Evolutionary conservation across 2,329 filamentous ascomycete genomes (phyloP), one percentile per base, ranked within the genome.

Genomic region (Chrysoporthe deuterocubensis): DNA sequence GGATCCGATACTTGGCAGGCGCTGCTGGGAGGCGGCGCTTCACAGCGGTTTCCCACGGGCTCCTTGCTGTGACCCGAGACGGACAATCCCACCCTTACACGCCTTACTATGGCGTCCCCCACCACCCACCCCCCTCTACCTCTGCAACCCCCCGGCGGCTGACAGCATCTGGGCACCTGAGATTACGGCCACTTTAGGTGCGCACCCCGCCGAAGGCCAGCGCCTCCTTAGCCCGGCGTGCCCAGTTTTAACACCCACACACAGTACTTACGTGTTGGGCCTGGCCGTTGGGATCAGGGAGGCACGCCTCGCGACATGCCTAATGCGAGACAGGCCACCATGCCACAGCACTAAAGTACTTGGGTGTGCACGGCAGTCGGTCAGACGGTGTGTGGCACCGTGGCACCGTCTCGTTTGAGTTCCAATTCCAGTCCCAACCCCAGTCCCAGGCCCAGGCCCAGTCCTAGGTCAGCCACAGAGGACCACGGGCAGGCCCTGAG

Each of bases 391-490:
- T 26, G 26, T 26, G 26, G 26, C 26, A 26, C 26, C 26, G 26
- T 67, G 62, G 52, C 66, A 67, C 66, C 66, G 59, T 58, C 40
- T 57, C 43, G 46, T 68, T 65, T 61, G 62, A 65, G 66, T 57
- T 65, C 62, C 62, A 54, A 63, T 62, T 46, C 62, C 62, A 59
- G 32, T 32, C 50, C 21, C 26, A 54, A 14, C 26, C 26, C 26
- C 26, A 65, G 66, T 57, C 64, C 62, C 62, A 54, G 57, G 57
- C 40, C 62, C 62, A 59, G 32, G 16, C 50, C 21, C 50, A 34
- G 43, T 58, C 26, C 42, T 58, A 66, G 61, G 66, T 63, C 66
- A 68, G 26, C 26, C 66, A 48, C 32, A 57, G 16, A 26, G 2
- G 16, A 46, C 44, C 46, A 4, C 46, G 46, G 46, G 7, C 46